These are phyloP conservation scores for Volvox carteri DNA, from an alignment of 163 green algal species.

Conservation along the genomic window DNA sequence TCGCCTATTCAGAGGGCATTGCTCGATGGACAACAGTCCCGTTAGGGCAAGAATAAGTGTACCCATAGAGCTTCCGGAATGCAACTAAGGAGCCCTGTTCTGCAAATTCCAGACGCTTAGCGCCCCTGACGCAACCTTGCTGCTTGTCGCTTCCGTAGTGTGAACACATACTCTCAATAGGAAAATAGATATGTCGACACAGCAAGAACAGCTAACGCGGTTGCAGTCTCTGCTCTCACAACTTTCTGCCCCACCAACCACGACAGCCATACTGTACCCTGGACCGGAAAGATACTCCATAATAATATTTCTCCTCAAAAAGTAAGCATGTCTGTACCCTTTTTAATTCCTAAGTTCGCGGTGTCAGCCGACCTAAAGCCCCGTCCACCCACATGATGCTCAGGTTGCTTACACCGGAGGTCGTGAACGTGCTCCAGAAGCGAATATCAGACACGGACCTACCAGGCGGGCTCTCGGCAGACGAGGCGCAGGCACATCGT, in stretches of 20 bases:
- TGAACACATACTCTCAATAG: too few species aligned
- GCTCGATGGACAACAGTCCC: too few species aligned
- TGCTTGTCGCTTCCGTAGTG: too few species aligned
- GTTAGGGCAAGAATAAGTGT: too few species aligned
- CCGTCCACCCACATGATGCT: background rate
- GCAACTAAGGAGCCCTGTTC: too few species aligned
- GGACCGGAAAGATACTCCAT: constrained; percentile 3
- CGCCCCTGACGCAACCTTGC: too few species aligned
- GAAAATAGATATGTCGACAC: background rate
- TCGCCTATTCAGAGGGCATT: too few species aligned
- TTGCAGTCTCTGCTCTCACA: constrained; percentile 1
- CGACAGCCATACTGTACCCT: background rate
- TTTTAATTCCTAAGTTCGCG: background rate
- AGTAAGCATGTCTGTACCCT: background rate
- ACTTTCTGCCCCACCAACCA: background rate
- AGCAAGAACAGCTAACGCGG: background rate
- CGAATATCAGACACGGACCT: background rate
- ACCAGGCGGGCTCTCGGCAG: constrained; percentile 2
- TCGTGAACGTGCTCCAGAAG: background rate
- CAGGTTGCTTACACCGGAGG: constrained; percentile 11
- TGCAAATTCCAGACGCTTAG: too few species aligned
- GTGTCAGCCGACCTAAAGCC: background rate
- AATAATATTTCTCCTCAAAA: constrained; percentile 33
- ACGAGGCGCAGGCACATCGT: constrained; percentile 42
- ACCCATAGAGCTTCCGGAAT: too few species aligned